phyloP scores from a whole-genome alignment of 176 grass and related monocot genomes.

The Triticum dicoccoides region DNA sequence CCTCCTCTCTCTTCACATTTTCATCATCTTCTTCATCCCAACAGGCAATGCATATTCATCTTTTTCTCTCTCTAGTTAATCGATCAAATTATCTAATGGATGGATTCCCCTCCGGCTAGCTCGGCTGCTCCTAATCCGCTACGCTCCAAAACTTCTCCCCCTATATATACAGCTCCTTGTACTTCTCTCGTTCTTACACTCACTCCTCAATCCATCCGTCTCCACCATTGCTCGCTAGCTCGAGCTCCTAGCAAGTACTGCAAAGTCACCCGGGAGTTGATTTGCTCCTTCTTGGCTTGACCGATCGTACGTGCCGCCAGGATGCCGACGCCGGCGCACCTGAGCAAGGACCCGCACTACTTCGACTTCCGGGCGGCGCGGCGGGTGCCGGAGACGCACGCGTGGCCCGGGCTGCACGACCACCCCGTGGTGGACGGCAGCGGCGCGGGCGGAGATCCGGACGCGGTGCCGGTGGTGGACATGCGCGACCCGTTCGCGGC shows the following conservation, averaged over 20 bases:
- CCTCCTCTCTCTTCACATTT: not conserved
- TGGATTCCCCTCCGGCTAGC: not conserved
- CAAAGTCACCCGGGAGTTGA: not conserved
- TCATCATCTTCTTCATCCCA: not conserved
- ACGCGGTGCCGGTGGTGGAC: conserved; percentile 77
- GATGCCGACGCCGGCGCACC: conserved; percentile 57
- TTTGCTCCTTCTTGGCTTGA: not conserved
- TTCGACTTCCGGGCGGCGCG: conserved; percentile 41
- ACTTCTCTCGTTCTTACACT: conserved; percentile 40
- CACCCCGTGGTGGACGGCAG: conserved; percentile 53
- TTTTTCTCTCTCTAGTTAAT: not conserved
- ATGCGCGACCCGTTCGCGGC: conserved; percentile 15
- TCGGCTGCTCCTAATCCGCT: not conserved
- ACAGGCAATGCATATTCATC: not conserved
- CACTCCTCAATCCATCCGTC: not conserved
- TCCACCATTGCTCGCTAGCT: conserved; percentile 13
- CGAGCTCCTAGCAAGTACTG: not conserved
- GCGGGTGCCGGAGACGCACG: conserved; percentile 81
- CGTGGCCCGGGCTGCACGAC: conserved; percentile 69
- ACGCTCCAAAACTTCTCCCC: conserved; percentile 37
- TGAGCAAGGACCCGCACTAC: conserved; percentile 43
- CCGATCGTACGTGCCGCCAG: not conserved
- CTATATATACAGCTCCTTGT: conserved; percentile 42
- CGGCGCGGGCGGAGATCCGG: not conserved
- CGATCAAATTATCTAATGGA: not conserved